Evolutionary conservation across 108 stramenopile species (phyloP).

Genomic region (Pseudonitzschia multiseries): DNA sequence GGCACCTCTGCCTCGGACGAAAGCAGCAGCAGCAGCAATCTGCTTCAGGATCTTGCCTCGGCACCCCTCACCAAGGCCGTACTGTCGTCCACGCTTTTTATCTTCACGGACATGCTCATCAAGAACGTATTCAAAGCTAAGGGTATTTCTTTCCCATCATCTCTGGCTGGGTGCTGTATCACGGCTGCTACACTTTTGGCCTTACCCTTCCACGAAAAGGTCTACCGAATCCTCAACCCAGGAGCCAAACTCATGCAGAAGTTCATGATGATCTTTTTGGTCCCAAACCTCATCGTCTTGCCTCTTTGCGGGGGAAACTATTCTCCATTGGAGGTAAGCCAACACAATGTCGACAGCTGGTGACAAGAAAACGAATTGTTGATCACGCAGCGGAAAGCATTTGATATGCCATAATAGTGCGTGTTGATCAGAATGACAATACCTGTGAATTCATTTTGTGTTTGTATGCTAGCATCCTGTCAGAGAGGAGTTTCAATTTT

Average conservation of each 20-base stretch:
- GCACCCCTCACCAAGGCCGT: conserved; percentile 10
- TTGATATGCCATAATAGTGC: too few species aligned
- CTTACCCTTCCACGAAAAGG: conserved; percentile 32
- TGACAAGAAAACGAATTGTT: too few species aligned
- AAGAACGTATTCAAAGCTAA: conserved; percentile 48
- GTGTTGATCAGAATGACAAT: too few species aligned
- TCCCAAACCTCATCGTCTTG: conserved; percentile 69
- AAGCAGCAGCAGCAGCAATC: background rate
- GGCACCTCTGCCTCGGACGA: background rate
- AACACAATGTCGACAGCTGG: too few species aligned
- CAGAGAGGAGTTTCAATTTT: too few species aligned
- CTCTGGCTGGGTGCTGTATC: conserved; percentile 61
- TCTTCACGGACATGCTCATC: conserved; percentile 34
- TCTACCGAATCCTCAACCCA: conserved; percentile 49
- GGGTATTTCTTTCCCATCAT: conserved; percentile 58
- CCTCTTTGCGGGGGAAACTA: conserved; percentile 65
- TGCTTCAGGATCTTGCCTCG: background rate
- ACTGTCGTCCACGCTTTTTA: conserved; percentile 7
- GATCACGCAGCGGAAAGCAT: too few species aligned
- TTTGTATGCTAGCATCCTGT: too few species aligned
- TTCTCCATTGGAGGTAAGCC: conserved; percentile 46
- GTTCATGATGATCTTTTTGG: conserved; percentile 80
- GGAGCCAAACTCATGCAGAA: conserved; percentile 68
- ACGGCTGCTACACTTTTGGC: conserved; percentile 43
- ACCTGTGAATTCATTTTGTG: too few species aligned